These are phyloP conservation scores for Chloris gayana DNA, from an alignment of 176 grass and related monocot genomes.

Conservation along the genomic window DNA sequence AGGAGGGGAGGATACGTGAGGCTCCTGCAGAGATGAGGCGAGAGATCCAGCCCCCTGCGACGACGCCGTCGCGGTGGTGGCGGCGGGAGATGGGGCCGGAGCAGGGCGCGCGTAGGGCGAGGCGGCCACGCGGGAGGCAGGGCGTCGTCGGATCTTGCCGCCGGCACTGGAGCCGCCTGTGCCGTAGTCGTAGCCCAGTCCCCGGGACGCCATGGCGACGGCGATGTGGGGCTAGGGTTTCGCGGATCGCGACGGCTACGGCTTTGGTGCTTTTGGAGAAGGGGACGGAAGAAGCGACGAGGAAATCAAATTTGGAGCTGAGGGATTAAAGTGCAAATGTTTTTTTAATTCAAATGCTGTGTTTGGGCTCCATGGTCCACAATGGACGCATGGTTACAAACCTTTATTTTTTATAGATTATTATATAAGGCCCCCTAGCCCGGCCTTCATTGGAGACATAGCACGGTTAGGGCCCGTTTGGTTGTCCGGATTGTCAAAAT, in stretches of 20 bases:
- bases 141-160: conserved; percentile 44
- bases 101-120: conserved; percentile 38
- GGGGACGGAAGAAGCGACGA: background rate
- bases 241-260: background rate
- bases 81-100: background rate
- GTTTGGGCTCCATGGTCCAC: background rate
- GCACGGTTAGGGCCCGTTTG: no score
- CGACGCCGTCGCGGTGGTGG: background rate
- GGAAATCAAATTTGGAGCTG: background rate
- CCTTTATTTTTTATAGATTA: no score
- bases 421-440: no score
- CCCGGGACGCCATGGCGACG: conserved; percentile 39
- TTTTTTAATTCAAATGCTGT: background rate
- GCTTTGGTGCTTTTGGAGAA: conserved; percentile 22
- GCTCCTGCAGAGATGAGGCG: conserved; percentile 44
- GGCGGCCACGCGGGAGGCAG: conserved; percentile 23
- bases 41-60: conserved; percentile 41
- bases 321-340: background rate
- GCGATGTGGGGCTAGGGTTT: conserved; percentile 40
- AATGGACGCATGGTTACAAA: no score
- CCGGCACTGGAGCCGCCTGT: conserved; percentile 10
- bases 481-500: no score
- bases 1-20: conserved; percentile 40
- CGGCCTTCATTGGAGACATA: no score
- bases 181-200: conserved; percentile 27